These are phyloP conservation scores for Caryopteris hybrid DNA, from an alignment of 305 asterid genomes.

Conservation along the genomic window DNA sequence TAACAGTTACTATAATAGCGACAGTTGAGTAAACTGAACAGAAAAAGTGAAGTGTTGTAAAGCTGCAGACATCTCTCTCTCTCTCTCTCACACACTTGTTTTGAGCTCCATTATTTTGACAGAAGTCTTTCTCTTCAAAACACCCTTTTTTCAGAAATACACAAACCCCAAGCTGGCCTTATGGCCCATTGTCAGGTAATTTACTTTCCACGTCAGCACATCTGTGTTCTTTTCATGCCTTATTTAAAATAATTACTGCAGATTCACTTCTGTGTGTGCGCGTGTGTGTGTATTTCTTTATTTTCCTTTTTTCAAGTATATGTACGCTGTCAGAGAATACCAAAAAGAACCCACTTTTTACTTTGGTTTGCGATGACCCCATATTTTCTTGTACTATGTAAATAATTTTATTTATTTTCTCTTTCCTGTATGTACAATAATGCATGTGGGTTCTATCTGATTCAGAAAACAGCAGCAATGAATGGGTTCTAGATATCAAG, in stretches of 20 bases:
- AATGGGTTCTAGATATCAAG: constrained; percentile 33
- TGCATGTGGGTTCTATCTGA: constrained; percentile 16
- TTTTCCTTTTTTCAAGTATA: constrained; percentile 14
- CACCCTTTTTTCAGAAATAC: constrained; percentile 13
- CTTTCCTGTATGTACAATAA: too few relatives aligned
- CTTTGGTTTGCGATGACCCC: too few relatives aligned
- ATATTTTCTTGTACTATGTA: too few relatives aligned
- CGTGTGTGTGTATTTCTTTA: too few relatives aligned
- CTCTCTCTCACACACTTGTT: neutral
- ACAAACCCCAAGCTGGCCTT: constrained; percentile 28
- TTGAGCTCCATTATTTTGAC: constrained; percentile 34
- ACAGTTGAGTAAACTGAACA: constrained; percentile 2
- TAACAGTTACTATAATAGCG: constrained; percentile 1
- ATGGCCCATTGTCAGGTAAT: constrained; percentile 35
- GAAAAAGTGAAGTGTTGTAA: constrained; percentile 9
- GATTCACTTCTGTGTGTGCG: too few relatives aligned
- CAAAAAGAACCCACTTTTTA: constrained; percentile 21
- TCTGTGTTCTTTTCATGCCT: neutral
- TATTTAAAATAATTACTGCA: too few relatives aligned
- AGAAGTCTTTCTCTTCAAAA: constrained; percentile 22
- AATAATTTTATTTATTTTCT: too few relatives aligned
- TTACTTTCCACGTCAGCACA: constrained; percentile 6
- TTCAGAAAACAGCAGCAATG: constrained; percentile 28
- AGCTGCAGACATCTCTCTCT: constrained; percentile 9
- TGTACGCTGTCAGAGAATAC: constrained; percentile 22